Conservation (phyloP, 2,329 filamentous ascomycete species). For the Zymoseptoria tritici region DNA sequence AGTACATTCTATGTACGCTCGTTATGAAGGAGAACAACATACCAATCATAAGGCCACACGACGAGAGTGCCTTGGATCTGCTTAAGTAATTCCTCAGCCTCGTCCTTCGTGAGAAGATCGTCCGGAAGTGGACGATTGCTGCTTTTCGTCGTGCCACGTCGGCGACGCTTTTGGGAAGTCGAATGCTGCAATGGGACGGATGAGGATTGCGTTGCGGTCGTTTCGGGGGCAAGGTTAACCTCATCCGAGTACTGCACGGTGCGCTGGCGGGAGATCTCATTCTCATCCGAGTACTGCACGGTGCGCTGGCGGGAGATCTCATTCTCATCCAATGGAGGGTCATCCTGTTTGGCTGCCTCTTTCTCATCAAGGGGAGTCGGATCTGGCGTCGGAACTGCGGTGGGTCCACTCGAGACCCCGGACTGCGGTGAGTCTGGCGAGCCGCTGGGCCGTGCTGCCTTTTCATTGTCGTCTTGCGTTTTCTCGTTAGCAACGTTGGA, state of each 20-base stretch:
- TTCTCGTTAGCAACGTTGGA: constrained; percentile 16
- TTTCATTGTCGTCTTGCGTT: constrained; percentile 22
- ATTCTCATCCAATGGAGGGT: constrained; percentile 23
- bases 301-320: constrained; percentile 28
- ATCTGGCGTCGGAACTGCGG: constrained; percentile 24
- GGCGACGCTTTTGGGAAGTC: constrained; percentile 51
- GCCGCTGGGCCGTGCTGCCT: constrained; percentile 7
- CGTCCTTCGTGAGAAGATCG: constrained; percentile 64
- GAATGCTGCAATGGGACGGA: constrained; percentile 13
- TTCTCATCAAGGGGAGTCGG: constrained; percentile 23
- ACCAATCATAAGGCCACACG: constrained; percentile 90
- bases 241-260: constrained; percentile 28
- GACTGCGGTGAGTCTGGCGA: constrained; percentile 19
- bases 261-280: constrained; percentile 27
- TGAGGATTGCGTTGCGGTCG: constrained; percentile 22
- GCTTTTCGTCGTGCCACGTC: constrained; percentile 63
- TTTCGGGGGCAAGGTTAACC: constrained; percentile 23
- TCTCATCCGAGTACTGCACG: constrained; percentile 31
- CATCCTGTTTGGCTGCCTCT: constrained; percentile 9
- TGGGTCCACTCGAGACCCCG: constrained; percentile 20
- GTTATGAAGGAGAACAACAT: constrained; percentile 20
- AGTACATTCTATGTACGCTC: constrained; percentile 4
- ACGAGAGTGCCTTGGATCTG: constrained; percentile 84
- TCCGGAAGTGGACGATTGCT: constrained; percentile 60
- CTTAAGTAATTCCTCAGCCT: constrained; percentile 74